Percentiles rank a stretch among this genome's conserved stretches.
These are phyloP conservation scores for Adansonia gregorii DNA, from an alignment of 441 rosid species.

Conservation along the genomic window DNA sequence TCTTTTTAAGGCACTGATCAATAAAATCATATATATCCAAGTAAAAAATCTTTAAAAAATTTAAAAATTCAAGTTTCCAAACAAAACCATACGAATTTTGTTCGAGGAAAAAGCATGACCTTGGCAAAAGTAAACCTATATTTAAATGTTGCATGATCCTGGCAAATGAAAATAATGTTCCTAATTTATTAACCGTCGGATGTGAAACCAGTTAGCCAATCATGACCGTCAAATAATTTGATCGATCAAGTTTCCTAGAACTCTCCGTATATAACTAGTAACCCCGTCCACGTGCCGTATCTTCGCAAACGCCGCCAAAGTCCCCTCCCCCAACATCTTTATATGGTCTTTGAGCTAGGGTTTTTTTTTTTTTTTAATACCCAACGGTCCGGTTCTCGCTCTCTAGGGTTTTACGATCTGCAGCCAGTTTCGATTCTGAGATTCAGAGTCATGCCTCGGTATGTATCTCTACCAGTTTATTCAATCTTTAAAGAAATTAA, in stretches of 20 bases:
- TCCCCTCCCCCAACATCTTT: background rate
- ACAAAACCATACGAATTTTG: too few species aligned
- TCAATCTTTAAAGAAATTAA: background rate
- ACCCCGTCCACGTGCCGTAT: background rate
- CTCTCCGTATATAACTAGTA: background rate
- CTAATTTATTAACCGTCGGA: background rate
- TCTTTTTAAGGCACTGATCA: too few species aligned
- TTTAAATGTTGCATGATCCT: background rate
- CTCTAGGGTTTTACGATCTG: conserved; percentile 5
- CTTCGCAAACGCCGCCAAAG: background rate
- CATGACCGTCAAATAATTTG: background rate
- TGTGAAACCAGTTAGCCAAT: background rate
- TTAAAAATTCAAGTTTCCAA: too few species aligned
- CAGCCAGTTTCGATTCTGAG: background rate
- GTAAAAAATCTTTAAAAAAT: too few species aligned
- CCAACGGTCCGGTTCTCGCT: background rate
- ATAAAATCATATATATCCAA: too few species aligned
- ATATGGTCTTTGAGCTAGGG: background rate
- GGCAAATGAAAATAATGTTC: background rate
- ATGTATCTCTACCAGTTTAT: background rate
- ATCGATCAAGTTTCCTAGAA: background rate
- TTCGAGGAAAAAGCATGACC: background rate
- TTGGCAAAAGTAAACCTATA: too few species aligned
- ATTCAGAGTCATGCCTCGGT: conserved; percentile 48
- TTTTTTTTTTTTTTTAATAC: background rate